These are phyloP conservation scores for Sugiyamaella grinbergsii DNA, from an alignment of 1,139 yeast species.

Conservation along the genomic window DNA sequence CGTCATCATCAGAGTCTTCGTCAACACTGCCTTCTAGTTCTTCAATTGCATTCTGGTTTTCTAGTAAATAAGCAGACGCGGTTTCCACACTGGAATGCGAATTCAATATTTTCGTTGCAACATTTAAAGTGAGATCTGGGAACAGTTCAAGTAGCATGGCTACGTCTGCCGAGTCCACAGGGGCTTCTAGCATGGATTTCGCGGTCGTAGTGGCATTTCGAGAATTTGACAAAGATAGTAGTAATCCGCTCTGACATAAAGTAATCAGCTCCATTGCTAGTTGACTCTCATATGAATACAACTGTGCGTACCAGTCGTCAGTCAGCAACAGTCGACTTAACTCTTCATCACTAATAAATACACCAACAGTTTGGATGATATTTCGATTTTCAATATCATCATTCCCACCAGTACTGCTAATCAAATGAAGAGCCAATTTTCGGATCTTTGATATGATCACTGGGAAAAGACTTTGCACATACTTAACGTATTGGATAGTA, in stretches of 20 bases:
- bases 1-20: constrained; percentile 28
- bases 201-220: background rate
- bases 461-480: constrained; percentile 22
- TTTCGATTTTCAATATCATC: background rate
- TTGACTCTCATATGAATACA: constrained; percentile 23
- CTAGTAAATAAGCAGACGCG: constrained; percentile 63
- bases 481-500: constrained; percentile 27
- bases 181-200: background rate
- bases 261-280: constrained; percentile 17
- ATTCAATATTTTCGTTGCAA: constrained; percentile 39
- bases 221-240: too few relatives aligned
- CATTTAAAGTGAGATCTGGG: constrained; percentile 29
- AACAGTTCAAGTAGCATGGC: constrained; percentile 34
- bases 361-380: constrained; percentile 15
- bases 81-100: constrained; percentile 57
- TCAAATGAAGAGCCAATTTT: constrained; percentile 26
- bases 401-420: constrained; percentile 17
- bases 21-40: constrained; percentile 29
- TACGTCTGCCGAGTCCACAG: constrained; percentile 22
- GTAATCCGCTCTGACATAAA: constrained; percentile 19
- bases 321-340: constrained; percentile 20
- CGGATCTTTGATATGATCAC: constrained; percentile 28
- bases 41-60: constrained; percentile 53
- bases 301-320: constrained; percentile 25
- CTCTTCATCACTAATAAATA: constrained; percentile 18